Evolutionary conservation across 495 filamentous ascomycete genomes (phyloP), one percentile per base, ranked within the genome.

Genomic region (Penicillium waksmanii): DNA sequence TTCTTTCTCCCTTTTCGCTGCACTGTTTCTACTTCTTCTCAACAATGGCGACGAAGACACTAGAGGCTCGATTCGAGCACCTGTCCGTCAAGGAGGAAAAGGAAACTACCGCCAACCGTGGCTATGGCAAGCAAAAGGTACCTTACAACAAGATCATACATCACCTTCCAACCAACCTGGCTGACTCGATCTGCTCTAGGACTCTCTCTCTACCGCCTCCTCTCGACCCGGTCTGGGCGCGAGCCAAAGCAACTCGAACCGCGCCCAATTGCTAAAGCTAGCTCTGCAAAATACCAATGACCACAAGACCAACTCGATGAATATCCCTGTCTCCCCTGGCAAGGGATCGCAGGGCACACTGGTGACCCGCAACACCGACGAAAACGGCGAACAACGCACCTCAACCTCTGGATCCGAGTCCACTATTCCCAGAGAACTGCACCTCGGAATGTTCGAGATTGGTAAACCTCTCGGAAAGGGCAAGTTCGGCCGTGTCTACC

Each of bases 391-490:
- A 2, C 83, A 86, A 60, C 80, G 82, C 43, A 79, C 77, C 42
- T 82, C 84, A 5, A 73, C 78, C 18, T 67, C 77, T 2, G 77
- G 88, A 56, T 85, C 87, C 56, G 80, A 86, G 52, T 76, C 85
- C 50, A 23, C 66, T 13, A 59, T 79, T 47, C 85, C 87, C 3
- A 94, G 89, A 65, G 83, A 92, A 53, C 91, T 95, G 70, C 92
- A 97, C 63, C 87, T 98, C 2, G 93, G 94, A 71, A 98, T 98
- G 95, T 98, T 98, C 68, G 95, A 98, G 67, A 98, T 98, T 64
- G 95, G 95, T 10, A 90, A 93, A 49, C 96, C 95, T 3, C 79
- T 98, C 5, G 95, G 95, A 9, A 98, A 98, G 73, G 95, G 95
- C 54, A 98, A 98, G 73, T 98, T 98, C 68, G 95, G 95, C 5